Percentiles rank a stretch among this genome's conserved stretches.
These are phyloP conservation scores for Podaxis rugospora DNA, from an alignment of 768 basidiomycete genomes.

Conservation along the genomic window DNA sequence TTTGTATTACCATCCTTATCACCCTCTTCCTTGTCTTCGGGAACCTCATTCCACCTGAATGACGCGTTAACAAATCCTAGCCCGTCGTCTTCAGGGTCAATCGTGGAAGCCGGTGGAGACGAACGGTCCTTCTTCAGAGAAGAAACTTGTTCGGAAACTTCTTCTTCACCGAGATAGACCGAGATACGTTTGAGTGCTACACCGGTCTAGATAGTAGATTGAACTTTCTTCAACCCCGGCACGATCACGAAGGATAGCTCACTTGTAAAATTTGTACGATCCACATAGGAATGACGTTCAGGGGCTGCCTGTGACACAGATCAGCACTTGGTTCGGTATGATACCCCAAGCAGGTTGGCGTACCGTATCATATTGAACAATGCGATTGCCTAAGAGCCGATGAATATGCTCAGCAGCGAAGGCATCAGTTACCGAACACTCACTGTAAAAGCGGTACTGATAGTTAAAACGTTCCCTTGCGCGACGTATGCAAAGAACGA, in stretches of 20 bases:
- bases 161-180: slow-evolving; percentile 65
- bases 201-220: slow-evolving; percentile 34
- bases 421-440: slow-evolving; percentile 16
- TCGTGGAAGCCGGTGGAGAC: slow-evolving; percentile 21
- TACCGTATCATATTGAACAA: slow-evolving; percentile 83
- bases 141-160: slow-evolving; percentile 65
- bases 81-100: slow-evolving; percentile 28
- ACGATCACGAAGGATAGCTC: neutral
- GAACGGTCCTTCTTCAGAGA: slow-evolving; percentile 43
- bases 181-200: slow-evolving; percentile 68
- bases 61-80: slow-evolving; percentile 57
- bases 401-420: neutral
- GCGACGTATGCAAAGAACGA: slow-evolving; percentile 74
- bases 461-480: slow-evolving; percentile 69
- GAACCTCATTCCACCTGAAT: slow-evolving; percentile 59
- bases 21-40: slow-evolving; percentile 23
- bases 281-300: slow-evolving; percentile 79
- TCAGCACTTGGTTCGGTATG: neutral
- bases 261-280: slow-evolving; percentile 74
- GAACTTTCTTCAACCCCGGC: neutral
- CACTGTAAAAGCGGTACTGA: slow-evolving; percentile 82
- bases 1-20: neutral
- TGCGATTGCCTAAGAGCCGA: slow-evolving; percentile 53
- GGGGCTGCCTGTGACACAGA: slow-evolving; percentile 42
- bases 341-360: neutral